These are phyloP conservation scores for Theobroma grandiflorum DNA, from an alignment of 441 rosid species.

Conservation along the genomic window DNA sequence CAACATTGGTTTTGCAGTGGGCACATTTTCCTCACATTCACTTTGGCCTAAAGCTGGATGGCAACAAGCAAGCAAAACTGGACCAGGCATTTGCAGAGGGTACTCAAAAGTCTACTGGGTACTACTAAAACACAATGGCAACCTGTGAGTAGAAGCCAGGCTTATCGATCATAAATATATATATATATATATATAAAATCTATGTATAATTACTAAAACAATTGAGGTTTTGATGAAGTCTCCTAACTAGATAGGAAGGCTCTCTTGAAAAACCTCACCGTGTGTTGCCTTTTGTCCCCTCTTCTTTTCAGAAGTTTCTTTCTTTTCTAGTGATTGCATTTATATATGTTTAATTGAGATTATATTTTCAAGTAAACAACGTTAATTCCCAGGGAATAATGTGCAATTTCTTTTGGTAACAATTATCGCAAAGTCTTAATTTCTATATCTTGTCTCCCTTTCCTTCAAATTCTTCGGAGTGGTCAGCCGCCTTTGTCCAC, in stretches of 20 bases:
- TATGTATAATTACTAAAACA: slow-evolving; percentile 10
- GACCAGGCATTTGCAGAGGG: slow-evolving; percentile 63
- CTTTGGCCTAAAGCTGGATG: slow-evolving; percentile 87
- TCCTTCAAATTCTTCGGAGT: slow-evolving; percentile 17
- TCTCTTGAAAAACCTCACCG: neutral
- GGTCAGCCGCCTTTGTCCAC: slow-evolving; percentile 22
- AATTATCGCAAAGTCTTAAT: neutral
- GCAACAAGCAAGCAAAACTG: slow-evolving; percentile 72
- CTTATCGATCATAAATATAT: neutral
- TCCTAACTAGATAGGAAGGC: slow-evolving; percentile 1
- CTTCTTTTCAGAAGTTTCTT: neutral
- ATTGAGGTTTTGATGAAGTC: slow-evolving; percentile 15
- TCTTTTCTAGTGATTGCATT: neutral
- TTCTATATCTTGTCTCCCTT: too few relatives aligned
- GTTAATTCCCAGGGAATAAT: slow-evolving; percentile 4
- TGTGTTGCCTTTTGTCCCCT: neutral
- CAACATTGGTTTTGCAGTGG: slow-evolving; percentile 65
- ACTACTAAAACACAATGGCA: slow-evolving; percentile 49
- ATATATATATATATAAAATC: slow-evolving; percentile 26
- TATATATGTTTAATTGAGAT: neutral
- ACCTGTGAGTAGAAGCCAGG: slow-evolving; percentile 30
- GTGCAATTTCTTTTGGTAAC: slow-evolving; percentile 20
- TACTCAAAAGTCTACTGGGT: slow-evolving; percentile 70
- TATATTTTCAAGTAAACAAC: neutral
- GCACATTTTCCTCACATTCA: slow-evolving; percentile 99